Percentiles rank a stretch among this genome's conserved stretches.
Conservation (phyloP, 257 asterid species). For the Solanum raphanifolium region DNA sequence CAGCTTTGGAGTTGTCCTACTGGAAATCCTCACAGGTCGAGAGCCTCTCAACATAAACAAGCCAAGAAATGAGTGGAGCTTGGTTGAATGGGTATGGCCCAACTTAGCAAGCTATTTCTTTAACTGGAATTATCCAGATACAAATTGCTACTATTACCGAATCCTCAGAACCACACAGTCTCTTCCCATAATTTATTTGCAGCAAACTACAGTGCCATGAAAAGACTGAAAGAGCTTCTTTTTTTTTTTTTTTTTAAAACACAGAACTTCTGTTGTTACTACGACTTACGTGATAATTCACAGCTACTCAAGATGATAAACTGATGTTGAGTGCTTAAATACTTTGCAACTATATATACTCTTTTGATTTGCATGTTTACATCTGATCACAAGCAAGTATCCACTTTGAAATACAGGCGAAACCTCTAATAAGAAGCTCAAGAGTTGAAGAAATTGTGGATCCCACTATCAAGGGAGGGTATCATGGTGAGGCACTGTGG, state of each 20-base stretch:
- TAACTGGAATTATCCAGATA: not conserved
- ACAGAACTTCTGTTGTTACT: not conserved
- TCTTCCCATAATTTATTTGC: not conserved
- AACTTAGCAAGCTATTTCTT: slow-evolving; percentile 1
- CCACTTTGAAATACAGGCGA: slow-evolving; percentile 39
- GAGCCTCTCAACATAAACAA: slow-evolving; percentile 77
- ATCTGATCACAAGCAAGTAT: not conserved
- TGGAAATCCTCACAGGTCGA: slow-evolving; percentile 66
- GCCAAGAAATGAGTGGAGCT: slow-evolving; percentile 79
- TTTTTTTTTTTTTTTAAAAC: not conserved
- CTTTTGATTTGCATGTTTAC: not conserved
- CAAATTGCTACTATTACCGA: not conserved
- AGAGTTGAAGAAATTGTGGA: slow-evolving; percentile 54
- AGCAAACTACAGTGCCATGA: not conserved
- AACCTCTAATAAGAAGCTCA: slow-evolving; percentile 64
- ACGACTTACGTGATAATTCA: not conserved
- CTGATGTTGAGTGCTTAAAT: not conserved
- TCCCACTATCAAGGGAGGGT: slow-evolving; percentile 37
- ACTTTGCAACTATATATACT: not conserved
- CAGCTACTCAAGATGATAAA: not conserved
- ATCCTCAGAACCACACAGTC: not conserved
- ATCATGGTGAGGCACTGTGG: slow-evolving; percentile 53
- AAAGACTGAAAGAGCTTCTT: not conserved
- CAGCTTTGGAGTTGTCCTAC: slow-evolving; percentile 66
- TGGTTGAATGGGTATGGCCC: slow-evolving; percentile 78